A percentile compares a stretch with the other conserved stretches of the same genome.
These are phyloP conservation scores for Oxytropis ochrocephala DNA, from an alignment of 306 rosid genomes.

Conservation along the genomic window DNA sequence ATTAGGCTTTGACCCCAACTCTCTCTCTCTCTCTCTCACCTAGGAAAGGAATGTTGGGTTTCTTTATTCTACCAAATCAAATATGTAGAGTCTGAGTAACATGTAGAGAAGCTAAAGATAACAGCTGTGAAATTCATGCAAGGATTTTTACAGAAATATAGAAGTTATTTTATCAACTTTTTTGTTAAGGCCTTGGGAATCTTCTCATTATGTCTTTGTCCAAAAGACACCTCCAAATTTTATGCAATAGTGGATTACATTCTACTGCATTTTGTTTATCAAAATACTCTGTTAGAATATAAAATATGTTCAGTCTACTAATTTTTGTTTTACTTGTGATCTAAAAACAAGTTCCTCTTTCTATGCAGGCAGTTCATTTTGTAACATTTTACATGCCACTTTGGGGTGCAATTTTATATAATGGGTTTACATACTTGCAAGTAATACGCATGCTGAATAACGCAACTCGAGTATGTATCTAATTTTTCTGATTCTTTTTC, in stretches of 20 bases:
- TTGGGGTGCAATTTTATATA: constrained; percentile 94
- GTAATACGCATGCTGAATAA: constrained; percentile 97
- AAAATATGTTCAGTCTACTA: background rate
- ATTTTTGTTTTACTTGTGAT: background rate
- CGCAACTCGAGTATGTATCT: constrained; percentile 82
- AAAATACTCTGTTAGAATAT: background rate
- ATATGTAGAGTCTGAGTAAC: background rate
- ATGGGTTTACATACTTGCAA: constrained; percentile 82
- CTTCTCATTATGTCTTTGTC: background rate
- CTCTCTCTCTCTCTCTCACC: too few species aligned
- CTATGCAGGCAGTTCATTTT: constrained; percentile 80
- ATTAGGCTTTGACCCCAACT: background rate
- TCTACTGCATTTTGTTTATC: constrained; percentile 5
- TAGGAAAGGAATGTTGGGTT: background rate
- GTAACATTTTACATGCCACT: constrained; percentile 85
- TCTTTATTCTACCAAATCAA: background rate
- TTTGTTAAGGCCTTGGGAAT: background rate
- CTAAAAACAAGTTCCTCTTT: background rate
- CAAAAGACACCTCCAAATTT: background rate
- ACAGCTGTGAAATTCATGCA: background rate
- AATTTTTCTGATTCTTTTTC: constrained; percentile 1
- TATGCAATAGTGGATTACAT: constrained; percentile 1
- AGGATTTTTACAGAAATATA: background rate
- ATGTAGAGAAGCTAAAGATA: background rate
- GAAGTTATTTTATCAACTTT: background rate